Evolutionary conservation across 495 filamentous ascomycete genomes (phyloP), one percentile per base, ranked within the genome.

Genomic region (Neurospora africana): DNA sequence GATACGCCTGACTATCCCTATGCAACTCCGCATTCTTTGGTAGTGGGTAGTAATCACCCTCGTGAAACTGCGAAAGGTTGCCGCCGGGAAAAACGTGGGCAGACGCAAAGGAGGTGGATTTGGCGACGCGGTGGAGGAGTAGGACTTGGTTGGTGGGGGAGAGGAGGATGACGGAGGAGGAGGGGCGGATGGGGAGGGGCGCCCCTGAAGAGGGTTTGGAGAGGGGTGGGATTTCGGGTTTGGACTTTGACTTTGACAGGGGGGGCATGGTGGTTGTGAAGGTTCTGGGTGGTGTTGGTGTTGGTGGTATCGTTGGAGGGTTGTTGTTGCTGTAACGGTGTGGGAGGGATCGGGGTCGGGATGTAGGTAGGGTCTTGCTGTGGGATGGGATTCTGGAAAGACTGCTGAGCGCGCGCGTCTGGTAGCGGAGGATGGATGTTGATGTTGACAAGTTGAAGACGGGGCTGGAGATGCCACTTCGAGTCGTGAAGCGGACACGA

Each of bases 31-130:
- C 73, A 41, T 80, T 82, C 0, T 8, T 9, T 38, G 83, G 77
- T 0, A 79, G 76, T 7, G 89, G 88, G 36, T 89, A 83, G 37
- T 89, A 83, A 0, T 81, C 73, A 9, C 90, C 92, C 72, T 97
- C 93, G 72, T 93, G 89, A 53, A 88, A 87, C 0, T 81, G 69
- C 0, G 91, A 91, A 9, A 96, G 82, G 74, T 95, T 94, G 0
- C 95, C 95, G n/a, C 95, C 95, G 0, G 95, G 95, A 76, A 99
- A 99, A 71, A 99, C 95, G 78, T 98, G 94, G 0, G 94, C 95
- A 0, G 92, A 95, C 17, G 95, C 87, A 74, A 98, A 99, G 30
- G 93, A 91, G 7, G 86, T 88, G 3, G 93, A 95, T 1, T 89
- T 91, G 68, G 89, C 84, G 15, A 97, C 93, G 69, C 95, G 89